A percentile compares a stretch with the other conserved stretches of the same genome.
phyloP scores from a whole-genome alignment of 176 grass and related monocot species.

The Bonia amplexicaulis region DNA sequence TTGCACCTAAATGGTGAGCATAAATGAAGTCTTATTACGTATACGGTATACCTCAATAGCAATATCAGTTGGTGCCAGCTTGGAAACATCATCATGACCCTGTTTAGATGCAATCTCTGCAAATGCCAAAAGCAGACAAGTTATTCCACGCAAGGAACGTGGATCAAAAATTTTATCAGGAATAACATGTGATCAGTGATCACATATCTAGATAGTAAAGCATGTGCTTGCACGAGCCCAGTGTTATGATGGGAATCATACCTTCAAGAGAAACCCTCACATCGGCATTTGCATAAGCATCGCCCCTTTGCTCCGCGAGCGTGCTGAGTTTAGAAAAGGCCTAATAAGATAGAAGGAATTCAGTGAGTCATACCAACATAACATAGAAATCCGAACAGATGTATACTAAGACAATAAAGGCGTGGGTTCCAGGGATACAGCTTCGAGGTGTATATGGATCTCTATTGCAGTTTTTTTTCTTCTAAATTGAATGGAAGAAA shows the following conservation, averaged over 20 bases:
- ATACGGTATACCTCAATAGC: conserved; percentile 79
- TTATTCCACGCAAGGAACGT: background rate
- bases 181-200: background rate
- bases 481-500: background rate
- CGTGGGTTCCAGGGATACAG: background rate
- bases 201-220: conserved; percentile 11
- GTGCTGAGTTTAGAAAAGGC: conserved; percentile 83
- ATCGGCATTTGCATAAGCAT: conserved; percentile 91
- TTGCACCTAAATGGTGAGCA: background rate
- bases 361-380: background rate
- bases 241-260: conserved; percentile 25
- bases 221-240: background rate
- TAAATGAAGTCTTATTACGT: background rate
- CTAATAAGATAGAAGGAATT: conserved; percentile 38
- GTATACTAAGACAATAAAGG: background rate
- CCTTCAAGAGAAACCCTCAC: conserved; percentile 85
- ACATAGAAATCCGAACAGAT: background rate
- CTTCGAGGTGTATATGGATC: background rate
- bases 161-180: background rate
- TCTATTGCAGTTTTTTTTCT: background rate
- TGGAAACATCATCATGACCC: conserved; percentile 68
- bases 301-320: conserved; percentile 75
- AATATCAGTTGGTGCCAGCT: conserved; percentile 72
- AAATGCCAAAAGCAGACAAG: background rate
- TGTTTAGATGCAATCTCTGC: conserved; percentile 80